phyloP scores from a whole-genome alignment of 495 filamentous ascomycete species.

The Tuber melanosporum region DNA sequence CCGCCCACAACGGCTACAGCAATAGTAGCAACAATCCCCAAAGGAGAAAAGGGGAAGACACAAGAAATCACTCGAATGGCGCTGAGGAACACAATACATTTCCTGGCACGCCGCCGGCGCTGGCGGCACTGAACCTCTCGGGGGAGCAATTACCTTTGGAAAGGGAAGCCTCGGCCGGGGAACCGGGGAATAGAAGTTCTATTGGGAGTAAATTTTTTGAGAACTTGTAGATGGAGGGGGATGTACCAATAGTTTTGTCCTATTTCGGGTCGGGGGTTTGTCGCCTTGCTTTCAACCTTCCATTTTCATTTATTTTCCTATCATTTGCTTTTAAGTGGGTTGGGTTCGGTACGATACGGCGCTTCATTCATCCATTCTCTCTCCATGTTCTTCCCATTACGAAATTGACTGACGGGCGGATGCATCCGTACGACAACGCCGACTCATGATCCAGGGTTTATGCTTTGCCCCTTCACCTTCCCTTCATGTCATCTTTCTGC shows the following conservation, averaged over 20 bases:
- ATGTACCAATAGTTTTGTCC: conserved; percentile 12
- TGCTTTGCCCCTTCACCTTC: neutral
- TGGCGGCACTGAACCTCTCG: neutral
- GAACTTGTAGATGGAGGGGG: conserved; percentile 42
- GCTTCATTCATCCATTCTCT: neutral
- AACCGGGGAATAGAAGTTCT: conserved; percentile 43
- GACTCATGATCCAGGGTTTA: neutral
- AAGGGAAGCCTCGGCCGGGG: conserved; percentile 33
- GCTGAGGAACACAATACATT: conserved; percentile 31
- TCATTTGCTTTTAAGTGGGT: conserved; percentile 5
- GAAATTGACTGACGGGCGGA: conserved; percentile 4
- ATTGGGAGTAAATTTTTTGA: conserved; percentile 44
- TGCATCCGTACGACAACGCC: neutral
- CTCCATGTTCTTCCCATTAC: conserved; percentile 4
- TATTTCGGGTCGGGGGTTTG: neutral
- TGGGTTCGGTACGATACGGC: conserved; percentile 6
- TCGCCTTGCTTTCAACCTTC: neutral
- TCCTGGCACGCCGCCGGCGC: neutral
- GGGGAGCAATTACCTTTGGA: conserved; percentile 17
- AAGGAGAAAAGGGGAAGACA: neutral
- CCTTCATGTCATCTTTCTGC: neutral
- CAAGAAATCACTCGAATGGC: conserved; percentile 22
- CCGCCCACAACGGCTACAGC: neutral
- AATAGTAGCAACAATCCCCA: neutral
- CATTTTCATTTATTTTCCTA: conserved; percentile 4